A percentile compares a stretch with the other conserved stretches of the same genome.
Conservation (phyloP, 1,284 basidiomycete genomes). For the Boletus subluridellus region DNA sequence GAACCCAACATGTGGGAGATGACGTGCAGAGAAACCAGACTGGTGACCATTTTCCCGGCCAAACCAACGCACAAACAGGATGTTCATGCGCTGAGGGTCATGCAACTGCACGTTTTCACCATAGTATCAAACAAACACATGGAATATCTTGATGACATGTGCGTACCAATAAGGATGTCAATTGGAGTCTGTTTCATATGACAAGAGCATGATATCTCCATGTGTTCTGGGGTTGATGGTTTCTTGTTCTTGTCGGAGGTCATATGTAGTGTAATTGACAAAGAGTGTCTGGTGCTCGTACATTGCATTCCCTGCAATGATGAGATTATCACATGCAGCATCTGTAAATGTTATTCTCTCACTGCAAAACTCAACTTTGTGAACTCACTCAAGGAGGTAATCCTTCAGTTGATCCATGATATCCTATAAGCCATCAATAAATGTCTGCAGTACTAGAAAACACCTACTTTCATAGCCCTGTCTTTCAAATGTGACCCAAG, state of each 20-base stretch:
- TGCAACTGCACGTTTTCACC: background rate
- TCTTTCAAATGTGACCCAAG: background rate
- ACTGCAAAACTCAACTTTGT: background rate
- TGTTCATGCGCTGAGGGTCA: background rate
- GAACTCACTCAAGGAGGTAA: background rate
- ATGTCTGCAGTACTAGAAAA: too few species aligned
- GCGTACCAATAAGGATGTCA: slow-evolving; percentile 9
- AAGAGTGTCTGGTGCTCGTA: background rate
- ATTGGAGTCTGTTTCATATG: background rate
- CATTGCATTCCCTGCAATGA: background rate
- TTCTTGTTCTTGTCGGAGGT: background rate
- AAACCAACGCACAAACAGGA: background rate
- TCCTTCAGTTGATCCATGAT: background rate
- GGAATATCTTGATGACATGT: background rate
- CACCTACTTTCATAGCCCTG: background rate
- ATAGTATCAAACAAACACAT: background rate
- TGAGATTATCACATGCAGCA: background rate
- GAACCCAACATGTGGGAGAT: background rate
- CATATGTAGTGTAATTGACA: slow-evolving; percentile 5
- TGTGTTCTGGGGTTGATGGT: background rate
- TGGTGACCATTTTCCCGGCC: background rate
- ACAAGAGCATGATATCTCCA: slow-evolving; percentile 3
- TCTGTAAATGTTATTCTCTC: background rate
- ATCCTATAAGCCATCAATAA: background rate
- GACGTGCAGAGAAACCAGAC: background rate